phyloP scores from a whole-genome alignment of 192 early-diverging fungal genomes.

The Endogone sp. region DNA sequence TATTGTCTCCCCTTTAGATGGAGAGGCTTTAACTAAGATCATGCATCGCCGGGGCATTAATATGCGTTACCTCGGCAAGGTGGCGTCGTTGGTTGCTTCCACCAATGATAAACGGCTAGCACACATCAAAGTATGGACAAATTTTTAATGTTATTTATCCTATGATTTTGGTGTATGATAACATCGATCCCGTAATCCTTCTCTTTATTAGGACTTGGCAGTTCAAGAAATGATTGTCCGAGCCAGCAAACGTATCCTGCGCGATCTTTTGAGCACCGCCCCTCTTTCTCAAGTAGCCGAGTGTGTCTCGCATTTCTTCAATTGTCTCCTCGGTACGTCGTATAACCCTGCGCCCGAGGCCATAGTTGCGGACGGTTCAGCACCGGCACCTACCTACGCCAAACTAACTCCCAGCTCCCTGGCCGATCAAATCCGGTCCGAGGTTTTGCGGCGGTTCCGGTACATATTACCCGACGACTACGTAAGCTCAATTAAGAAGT shows the following conservation, averaged over 20 bases:
- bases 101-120: conserved; percentile 47
- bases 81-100: conserved; percentile 61
- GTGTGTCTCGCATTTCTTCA: conserved; percentile 77
- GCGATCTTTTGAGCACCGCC: conserved; percentile 53
- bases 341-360: conserved; percentile 52
- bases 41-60: conserved; percentile 97
- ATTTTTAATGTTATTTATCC: too few species aligned
- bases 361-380: conserved; percentile 6
- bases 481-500: conserved; percentile 42
- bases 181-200: background rate
- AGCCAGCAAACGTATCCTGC: conserved; percentile 79
- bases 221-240: conserved; percentile 88
- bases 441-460: conserved; percentile 73
- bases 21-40: conserved; percentile 65
- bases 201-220: conserved; percentile 50
- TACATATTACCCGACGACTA: conserved; percentile 59
- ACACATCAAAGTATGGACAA: conserved; percentile 42
- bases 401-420: conserved; percentile 62
- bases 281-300: conserved; percentile 57
- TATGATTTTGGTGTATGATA: background rate
- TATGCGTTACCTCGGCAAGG: conserved; percentile 91
- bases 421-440: conserved; percentile 48
- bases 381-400: conserved; percentile 40
- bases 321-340: conserved; percentile 68
- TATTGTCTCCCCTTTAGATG: conserved; percentile 73